A percentile compares a stretch with the other conserved stretches of the same genome.
Evolutionary conservation across 352 stramenopile genomes (phyloP).

Genomic region (Globisporangium irregulare): DNA sequence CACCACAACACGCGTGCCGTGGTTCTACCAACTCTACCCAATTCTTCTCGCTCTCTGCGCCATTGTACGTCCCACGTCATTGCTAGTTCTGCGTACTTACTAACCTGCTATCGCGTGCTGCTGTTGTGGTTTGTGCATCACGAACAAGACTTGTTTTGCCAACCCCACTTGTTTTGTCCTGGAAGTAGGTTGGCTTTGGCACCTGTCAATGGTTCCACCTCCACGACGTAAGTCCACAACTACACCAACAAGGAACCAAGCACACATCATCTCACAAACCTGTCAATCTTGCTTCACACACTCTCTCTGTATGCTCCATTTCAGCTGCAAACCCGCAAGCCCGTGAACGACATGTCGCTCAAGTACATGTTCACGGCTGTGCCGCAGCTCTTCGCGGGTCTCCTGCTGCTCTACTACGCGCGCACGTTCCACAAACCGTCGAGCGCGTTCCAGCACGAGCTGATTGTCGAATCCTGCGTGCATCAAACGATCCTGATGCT

Average conservation of each 20-base stretch:
- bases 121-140: no score
- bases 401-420: constrained; percentile 63
- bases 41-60: constrained; percentile 25
- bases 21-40: constrained; percentile 27
- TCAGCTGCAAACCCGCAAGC: constrained; percentile 37
- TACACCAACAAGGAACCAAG: no score
- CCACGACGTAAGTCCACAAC: constrained; percentile 29
- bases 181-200: constrained; percentile 27
- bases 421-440: constrained; percentile 42
- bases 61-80: constrained; percentile 18
- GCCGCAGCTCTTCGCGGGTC: constrained; percentile 38
- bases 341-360: constrained; percentile 42
- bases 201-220: constrained; percentile 57
- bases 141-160: no score
- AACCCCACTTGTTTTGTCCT: background rate
- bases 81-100: background rate
- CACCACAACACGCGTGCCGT: background rate
- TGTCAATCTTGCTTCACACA: background rate
- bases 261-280: background rate
- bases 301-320: background rate
- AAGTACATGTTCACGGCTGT: constrained; percentile 51
- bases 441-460: constrained; percentile 45
- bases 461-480: constrained; percentile 53
- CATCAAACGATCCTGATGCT: constrained; percentile 42
- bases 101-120: background rate